Evolutionary conservation across 768 basidiomycete genomes (phyloP), one percentile per base, ranked within the genome.

Genomic region (Podaxis pistillaris): DNA sequence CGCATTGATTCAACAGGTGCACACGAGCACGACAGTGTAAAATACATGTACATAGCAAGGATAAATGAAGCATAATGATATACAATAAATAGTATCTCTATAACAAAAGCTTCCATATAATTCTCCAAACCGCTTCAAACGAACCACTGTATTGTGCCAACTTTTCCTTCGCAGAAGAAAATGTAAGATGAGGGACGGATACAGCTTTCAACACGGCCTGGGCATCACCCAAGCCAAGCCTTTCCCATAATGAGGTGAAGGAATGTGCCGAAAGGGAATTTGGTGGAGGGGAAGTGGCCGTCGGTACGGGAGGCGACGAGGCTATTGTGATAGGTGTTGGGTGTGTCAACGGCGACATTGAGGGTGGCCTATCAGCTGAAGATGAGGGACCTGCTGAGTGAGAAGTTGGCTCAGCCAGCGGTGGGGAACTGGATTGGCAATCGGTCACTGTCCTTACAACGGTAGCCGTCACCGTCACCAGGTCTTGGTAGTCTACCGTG

Each of bases 31-130:
- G 15, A 9, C 22, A 8, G 19, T 24, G 9, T 28, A 33, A 36
- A 38, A n/a, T 22, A 37, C 33, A 38, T 55, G 28, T 36, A 52
- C 33, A 36, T 22, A 30, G 30, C 30, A 54, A 56, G 2, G 44
- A 38, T 40, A 56, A 24, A 37, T 56, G 54, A 38, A 56, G 54
- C 37, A 56, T 56, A 40, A 40, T 33, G 17, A 54, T 37, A 54
- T 50, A 36, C n/a, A 54, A 36, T 56, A 41, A 56, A 9, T 41
- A 56, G 19, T 37, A 12, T 24, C 8, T 38, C 13, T 37, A 24
- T 7, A 38, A 56, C 11, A 56, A 40, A 22, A 56, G 33, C 7
- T 56, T 22, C 36, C 54, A 56, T 22, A 56, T 19, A 7, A 56
- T 56, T 37, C 22, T 13, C 61, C 61, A 62, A 2, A 56, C 38